Conservation (phyloP, 2,329 filamentous ascomycete species). For the Epichloe festucae region DNA sequence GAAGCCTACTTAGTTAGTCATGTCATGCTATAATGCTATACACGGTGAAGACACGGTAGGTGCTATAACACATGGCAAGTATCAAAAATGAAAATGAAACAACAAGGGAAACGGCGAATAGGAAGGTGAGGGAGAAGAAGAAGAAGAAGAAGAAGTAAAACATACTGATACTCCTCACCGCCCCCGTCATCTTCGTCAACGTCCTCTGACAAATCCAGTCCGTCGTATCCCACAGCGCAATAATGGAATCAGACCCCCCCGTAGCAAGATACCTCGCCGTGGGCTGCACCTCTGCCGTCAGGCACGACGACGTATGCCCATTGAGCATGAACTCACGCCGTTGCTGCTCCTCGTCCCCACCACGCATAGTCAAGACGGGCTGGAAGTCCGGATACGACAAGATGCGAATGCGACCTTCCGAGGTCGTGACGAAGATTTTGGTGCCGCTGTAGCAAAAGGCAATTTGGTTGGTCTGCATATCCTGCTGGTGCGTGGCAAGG, state of each 20-base stretch:
- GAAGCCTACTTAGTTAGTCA: conserved; percentile 39
- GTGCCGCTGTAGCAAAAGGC: conserved; percentile 61
- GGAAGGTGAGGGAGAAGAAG: not conserved
- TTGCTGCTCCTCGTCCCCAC: conserved; percentile 23
- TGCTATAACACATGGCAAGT: not conserved
- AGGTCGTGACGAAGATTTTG: conserved; percentile 57
- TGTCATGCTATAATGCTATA: not conserved
- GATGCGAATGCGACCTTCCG: conserved; percentile 57
- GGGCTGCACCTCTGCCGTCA: conserved; percentile 56
- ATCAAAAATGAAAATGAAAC: not conserved
- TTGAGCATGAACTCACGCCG: conserved; percentile 46
- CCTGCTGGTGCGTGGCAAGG: conserved; percentile 46
- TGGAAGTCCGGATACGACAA: conserved; percentile 53
- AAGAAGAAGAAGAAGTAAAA: conserved; percentile 6
- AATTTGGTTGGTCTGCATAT: conserved; percentile 57
- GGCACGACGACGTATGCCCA: conserved; percentile 61
- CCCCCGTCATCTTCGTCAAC: conserved; percentile 53
- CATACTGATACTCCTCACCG: conserved; percentile 55
- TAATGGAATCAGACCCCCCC: conserved; percentile 62
- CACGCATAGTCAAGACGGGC: conserved; percentile 37
- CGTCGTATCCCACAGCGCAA: conserved; percentile 64
- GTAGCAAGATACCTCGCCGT: conserved; percentile 60
- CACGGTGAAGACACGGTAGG: too few relatives aligned
- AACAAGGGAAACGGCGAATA: not conserved
- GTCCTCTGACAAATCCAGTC: conserved; percentile 67